Percentiles rank a stretch among this genome's conserved stretches.
Conservation (phyloP, 2,329 filamentous ascomycete species). For the Talaromyces sp. region DNA sequence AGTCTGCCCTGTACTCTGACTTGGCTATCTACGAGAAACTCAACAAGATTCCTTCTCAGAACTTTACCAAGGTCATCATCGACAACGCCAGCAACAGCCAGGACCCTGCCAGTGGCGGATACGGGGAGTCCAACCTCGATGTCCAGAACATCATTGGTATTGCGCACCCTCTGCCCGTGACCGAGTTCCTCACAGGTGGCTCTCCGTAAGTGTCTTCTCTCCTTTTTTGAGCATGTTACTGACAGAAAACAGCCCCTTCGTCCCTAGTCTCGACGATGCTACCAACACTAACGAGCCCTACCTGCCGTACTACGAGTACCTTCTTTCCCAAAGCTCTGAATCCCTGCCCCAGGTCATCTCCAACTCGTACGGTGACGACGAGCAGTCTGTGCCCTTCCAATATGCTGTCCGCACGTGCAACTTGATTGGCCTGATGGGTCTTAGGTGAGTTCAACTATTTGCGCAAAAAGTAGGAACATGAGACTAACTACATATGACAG, state of each 20-base stretch:
- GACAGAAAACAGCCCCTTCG: conserved; percentile 50
- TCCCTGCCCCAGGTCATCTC: conserved; percentile 53
- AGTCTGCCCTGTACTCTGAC: conserved; percentile 47
- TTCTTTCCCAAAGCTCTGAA: conserved; percentile 17
- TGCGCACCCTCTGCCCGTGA: conserved; percentile 51
- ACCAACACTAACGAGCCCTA: conserved; percentile 61
- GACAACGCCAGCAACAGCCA: conserved; percentile 53
- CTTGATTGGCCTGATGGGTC: conserved; percentile 49
- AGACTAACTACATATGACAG: conserved; percentile 21
- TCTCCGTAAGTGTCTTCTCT: conserved; percentile 44
- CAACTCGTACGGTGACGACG: conserved; percentile 54
- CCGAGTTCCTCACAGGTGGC: conserved; percentile 53
- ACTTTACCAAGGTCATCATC: conserved; percentile 56
- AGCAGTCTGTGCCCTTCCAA: conserved; percentile 48
- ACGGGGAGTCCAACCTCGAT: conserved; percentile 59
- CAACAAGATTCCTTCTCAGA: conserved; percentile 42
- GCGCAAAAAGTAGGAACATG: not conserved
- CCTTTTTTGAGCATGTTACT: not conserved
- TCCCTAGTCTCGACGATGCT: conserved; percentile 47
- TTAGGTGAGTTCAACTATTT: conserved; percentile 14
- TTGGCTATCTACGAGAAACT: conserved; percentile 36
- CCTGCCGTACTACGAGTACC: conserved; percentile 53
- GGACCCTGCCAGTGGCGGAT: conserved; percentile 34
- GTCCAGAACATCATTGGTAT: conserved; percentile 58
- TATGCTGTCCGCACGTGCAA: conserved; percentile 50